Evolutionary conservation across 192 early-diverging fungal genomes (phyloP).

Genomic region (Coemansia aciculifera): DNA sequence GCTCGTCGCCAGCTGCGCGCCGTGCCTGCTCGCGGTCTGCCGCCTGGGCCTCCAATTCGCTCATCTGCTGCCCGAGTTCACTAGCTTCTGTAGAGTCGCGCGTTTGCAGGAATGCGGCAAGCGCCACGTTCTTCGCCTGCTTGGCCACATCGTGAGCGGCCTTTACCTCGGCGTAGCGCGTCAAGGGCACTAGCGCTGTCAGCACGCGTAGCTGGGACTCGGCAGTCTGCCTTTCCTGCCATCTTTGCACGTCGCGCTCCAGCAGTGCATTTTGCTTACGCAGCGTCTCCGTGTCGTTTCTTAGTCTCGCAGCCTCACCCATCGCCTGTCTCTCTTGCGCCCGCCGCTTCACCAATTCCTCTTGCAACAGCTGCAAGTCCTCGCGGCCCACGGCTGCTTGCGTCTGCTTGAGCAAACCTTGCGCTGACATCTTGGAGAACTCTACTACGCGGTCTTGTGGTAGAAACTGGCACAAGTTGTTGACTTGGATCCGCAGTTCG

Average conservation of each 20-base stretch:
- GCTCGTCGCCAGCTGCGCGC: conserved; percentile 15
- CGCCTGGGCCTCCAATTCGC: conserved; percentile 27
- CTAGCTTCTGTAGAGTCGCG: conserved; percentile 13
- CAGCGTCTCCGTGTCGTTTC: conserved; percentile 61
- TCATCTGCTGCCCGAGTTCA: conserved; percentile 37
- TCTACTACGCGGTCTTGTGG: conserved; percentile 94
- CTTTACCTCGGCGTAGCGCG: conserved; percentile 63
- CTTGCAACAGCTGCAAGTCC: conserved; percentile 66
- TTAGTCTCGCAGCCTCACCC: conserved; percentile 55
- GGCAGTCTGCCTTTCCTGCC: conserved; percentile 70
- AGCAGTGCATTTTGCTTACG: conserved; percentile 68
- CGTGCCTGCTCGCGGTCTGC: conserved; percentile 20
- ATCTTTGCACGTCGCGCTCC: conserved; percentile 74
- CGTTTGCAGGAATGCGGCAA: conserved; percentile 39
- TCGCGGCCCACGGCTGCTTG: conserved; percentile 77
- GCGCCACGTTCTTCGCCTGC: conserved; percentile 36
- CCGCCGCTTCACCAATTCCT: conserved; percentile 62
- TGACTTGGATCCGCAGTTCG: conserved; percentile 83
- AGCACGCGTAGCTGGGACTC: conserved; percentile 63
- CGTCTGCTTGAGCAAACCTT: conserved; percentile 78
- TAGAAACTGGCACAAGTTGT: conserved; percentile 97
- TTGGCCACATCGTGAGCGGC: conserved; percentile 58
- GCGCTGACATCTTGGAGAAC: conserved; percentile 85
- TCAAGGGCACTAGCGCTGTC: conserved; percentile 62
- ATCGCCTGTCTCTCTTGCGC: conserved; percentile 56